These are phyloP conservation scores for Stropharia rugosoannulata DNA, from an alignment of 768 basidiomycete species.

Conservation along the genomic window DNA sequence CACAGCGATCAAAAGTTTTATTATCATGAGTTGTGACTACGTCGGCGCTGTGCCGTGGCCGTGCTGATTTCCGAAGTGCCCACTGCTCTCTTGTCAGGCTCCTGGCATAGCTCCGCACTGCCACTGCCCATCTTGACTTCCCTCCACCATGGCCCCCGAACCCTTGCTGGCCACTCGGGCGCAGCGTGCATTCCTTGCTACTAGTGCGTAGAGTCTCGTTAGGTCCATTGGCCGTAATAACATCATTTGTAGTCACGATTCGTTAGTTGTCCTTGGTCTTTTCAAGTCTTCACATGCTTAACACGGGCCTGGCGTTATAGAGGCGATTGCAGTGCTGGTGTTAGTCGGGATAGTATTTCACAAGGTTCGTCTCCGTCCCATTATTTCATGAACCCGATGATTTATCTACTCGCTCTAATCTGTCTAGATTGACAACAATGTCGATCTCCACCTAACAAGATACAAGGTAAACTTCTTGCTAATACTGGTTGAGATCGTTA, in stretches of 20 bases:
- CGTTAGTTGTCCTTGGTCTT: slow-evolving; percentile 45
- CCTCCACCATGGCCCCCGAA: slow-evolving; percentile 30
- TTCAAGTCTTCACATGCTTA: background rate
- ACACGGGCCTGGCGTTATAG: slow-evolving; percentile 33
- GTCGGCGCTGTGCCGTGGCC: background rate
- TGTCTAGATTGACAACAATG: slow-evolving; percentile 49
- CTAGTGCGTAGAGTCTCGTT: slow-evolving; percentile 45
- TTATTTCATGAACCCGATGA: background rate
- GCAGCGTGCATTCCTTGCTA: slow-evolving; percentile 69
- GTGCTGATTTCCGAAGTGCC: background rate
- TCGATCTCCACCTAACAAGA: slow-evolving; percentile 35
- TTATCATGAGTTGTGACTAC: background rate
- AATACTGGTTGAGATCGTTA: background rate
- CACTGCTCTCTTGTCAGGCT: background rate
- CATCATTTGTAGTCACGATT: slow-evolving; percentile 41
- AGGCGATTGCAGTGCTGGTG: slow-evolving; percentile 71
- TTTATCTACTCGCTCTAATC: background rate
- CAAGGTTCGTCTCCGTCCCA: slow-evolving; percentile 40
- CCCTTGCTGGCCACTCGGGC: slow-evolving; percentile 71
- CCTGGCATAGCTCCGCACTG: background rate
- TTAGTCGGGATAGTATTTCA: slow-evolving; percentile 75
- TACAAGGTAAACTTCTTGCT: slow-evolving; percentile 50
- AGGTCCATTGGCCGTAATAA: slow-evolving; percentile 8
- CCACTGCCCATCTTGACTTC: background rate
- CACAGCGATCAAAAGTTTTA: background rate